Evolutionary conservation across 73 alveolate species (phyloP), one percentile per base, ranked within the genome.

Genomic region (Paramecium pentaurelia): DNA sequence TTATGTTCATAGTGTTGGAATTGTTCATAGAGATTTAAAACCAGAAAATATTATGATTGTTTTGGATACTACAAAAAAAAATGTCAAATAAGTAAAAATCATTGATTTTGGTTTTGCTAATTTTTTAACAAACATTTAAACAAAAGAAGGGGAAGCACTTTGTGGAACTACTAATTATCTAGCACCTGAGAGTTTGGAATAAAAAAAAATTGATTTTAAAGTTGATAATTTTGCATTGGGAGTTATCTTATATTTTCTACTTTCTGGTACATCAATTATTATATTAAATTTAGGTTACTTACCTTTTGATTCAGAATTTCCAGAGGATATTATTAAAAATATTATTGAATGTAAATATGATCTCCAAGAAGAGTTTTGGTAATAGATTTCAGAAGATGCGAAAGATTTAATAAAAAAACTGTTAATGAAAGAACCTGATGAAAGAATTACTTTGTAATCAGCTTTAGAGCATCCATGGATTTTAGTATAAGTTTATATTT

Each of bases 11-110:
- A 75, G 86, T 47, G 77, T 94, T 25, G 99, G 99, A 8, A 96
- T 97, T 20, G 96, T 97, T 8, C 99, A 97, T 91, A 77, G 99
- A 93, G 99, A 97, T 93, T 85, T 97, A 58, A 97, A 97, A 47
- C 99, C 99, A n/a, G 98, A 96, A 54, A 97, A 97, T 90, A 94
- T 97, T 3, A 89, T 89, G 94, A 71, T 89, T 71, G 94, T 83
- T 51, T 86, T 95, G 40, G 96, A 94, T 47, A 94, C 92, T 58
- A 94, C 95, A 45, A 93, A 92, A 54, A 90, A 94, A 16, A 80
- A 77, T 58, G 93, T 93, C 12, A 84, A 73, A n/a, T 6, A 45
- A 44, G 95, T 95, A 3, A 95, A 95, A 92, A 86, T 95, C 73
- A 93, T 93, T 38, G 98, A 95, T 84, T 95, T 95, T 92, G 98